Base-by-base conservation (phyloP, 306 rosid species). In the Hylodesmum podocarpum region DNA sequence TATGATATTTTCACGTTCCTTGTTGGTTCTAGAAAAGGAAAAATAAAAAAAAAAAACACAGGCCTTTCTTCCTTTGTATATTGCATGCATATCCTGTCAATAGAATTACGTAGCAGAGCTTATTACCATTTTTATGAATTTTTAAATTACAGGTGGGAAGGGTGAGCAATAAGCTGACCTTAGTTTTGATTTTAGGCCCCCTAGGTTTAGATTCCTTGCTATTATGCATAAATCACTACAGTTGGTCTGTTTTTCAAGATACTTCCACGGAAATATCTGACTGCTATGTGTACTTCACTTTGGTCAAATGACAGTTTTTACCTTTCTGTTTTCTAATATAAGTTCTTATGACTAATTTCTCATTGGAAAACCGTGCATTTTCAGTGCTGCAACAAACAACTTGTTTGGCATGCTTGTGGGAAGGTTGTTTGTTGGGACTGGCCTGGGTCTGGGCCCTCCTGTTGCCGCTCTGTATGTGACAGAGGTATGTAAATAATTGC, bases 401-500 rank as follows among this genome's bases (percentile, higher is more conserved):
- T 76, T 95, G 76, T 84, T 86, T 55, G 97, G 98, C 49, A 95
- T 95, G 98, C 98, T 95, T 76, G 79, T 95, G 69, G 97, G 97
- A 66, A 87, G 98, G 83, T 72, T 95, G 65, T 62, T 95, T 90
- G 98, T 95, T 86, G 98, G 98, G 78, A 78, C 91, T 67, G 98
- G 98, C 84, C 76, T 95, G 92, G 98, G 97, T 43, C 76, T 95
- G 44, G 97, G 96, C 28, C 98, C 98, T 80, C 83, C 97, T 59
- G 91, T 89, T 80, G 90, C 93, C 55, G 69, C 97, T 84, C 90
- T 95, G 79, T 95, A 95, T 64, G 88, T 95, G 68, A 72, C 97
- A 2, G 98, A 95, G 98, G 98, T 95, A 86, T 78, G 78, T 58
- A 49, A 40, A 41, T 75, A 15, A 70, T 53, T 73, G 57, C 81